Conservation (phyloP, 2,329 filamentous ascomycete genomes). For the Ascosphaera pollenicola region DNA sequence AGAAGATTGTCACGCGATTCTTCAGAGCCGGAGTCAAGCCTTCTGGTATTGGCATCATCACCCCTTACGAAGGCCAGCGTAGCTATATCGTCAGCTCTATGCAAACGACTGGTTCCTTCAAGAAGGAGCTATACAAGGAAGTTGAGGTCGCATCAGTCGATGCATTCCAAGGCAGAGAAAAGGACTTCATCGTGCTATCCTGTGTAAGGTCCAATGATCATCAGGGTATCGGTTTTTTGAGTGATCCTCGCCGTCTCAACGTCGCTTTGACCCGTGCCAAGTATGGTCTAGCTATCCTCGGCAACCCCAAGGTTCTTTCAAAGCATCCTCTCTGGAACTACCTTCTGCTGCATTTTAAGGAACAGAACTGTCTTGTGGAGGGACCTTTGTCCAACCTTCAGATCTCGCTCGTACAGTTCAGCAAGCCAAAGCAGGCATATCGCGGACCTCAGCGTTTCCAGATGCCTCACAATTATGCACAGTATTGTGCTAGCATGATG, state of each 20-base stretch:
- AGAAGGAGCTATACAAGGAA: constrained; percentile 97
- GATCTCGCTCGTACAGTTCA: constrained; percentile 84
- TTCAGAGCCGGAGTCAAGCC: constrained; percentile 98
- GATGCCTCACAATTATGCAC: constrained; percentile 49
- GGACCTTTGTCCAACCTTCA: constrained; percentile 92
- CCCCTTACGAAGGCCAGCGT: constrained; percentile 92
- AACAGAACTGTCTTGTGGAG: constrained; percentile 86
- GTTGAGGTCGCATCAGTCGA: constrained; percentile 97
- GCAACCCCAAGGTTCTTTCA: constrained; percentile 90
- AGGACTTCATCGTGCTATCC: constrained; percentile 95
- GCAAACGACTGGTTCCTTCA: constrained; percentile 92
- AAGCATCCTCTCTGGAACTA: constrained; percentile 98
- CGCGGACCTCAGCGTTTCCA: constrained; percentile 74
- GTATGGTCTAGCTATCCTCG: constrained; percentile 87
- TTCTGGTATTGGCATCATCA: constrained; percentile 87
- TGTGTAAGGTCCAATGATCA: constrained; percentile 98
- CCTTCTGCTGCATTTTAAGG: constrained; percentile 87
- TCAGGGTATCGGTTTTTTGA: constrained; percentile 96
- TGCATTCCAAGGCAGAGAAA: constrained; percentile 96
- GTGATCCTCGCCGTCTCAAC: constrained; percentile 89
- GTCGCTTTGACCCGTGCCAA: constrained; percentile 93
- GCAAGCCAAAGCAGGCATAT: constrained; percentile 77
- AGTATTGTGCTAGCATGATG: constrained; percentile 32
- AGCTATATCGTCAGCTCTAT: constrained; percentile 99
- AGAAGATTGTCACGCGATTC: constrained; percentile 95